Base-by-base conservation (phyloP, 345 rosid species). In the Lepidium didymum region DNA sequence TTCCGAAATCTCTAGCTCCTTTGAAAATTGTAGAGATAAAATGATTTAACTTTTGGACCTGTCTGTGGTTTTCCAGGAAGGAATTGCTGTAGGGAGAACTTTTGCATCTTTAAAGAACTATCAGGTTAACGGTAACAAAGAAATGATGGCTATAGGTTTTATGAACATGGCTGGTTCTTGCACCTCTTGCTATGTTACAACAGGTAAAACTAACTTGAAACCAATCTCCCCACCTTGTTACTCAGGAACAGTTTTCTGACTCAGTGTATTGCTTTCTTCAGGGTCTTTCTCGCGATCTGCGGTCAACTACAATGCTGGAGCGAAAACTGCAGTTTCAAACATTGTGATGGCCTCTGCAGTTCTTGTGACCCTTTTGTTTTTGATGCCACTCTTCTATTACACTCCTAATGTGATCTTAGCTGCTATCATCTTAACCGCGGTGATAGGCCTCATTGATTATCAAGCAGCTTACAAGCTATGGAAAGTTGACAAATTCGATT, bases 51-150 rank as follows among this genome's bases (percentile, higher is more conserved):
- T 27, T 37, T 36, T 37, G 36, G 38, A 35, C 10, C n/a, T 62
- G 6, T 33, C 49, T 64, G 11, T 23, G 55, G 14, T 29, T 68
- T 73, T 76, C 5, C 64, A 95, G 99, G 98, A 95, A 85, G 99
- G 98, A 71, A 95, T 95, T 65, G 98, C 98, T 5, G 98, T 95
- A 14, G 99, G 99, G 62, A 91, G 99, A 68, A 95, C 98, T 16
- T 91, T 91, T 84, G 97, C 99, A 45, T 51, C 92, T 16, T 61
- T 95, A 43, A 81, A 81, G 64, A 89, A 89, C 73, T 95, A 95
- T 73, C 96, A 89, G 74, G 89, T 95, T 46, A 97, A 91, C 64
- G 99, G 96, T 7, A 95, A 91, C 86, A 89, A 95, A 81, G 99
- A 95, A 83, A 95, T 91, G 98, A 81, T 95, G 83, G 97, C 98